Evolutionary conservation across 2,329 filamentous ascomycete species (phyloP).

Genomic region (Calonectria multiphialidica): DNA sequence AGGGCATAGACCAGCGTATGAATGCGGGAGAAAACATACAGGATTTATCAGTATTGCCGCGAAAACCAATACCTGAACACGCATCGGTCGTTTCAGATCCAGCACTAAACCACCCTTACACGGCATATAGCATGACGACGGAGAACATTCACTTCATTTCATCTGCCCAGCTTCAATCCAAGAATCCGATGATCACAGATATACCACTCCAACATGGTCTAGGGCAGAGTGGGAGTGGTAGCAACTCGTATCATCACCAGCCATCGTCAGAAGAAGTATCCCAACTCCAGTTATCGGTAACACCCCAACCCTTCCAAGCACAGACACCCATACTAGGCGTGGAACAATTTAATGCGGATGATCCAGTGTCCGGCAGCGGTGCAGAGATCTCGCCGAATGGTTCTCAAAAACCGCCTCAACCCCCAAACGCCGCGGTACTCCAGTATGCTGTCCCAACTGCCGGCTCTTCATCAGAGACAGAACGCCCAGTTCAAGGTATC

Average conservation of each 20-base stretch:
- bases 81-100: not conserved
- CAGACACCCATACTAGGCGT: not conserved
- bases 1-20: not conserved
- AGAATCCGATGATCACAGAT: not conserved
- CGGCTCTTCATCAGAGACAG: not conserved
- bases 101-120: not conserved
- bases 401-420: not conserved
- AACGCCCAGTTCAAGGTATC: too few species aligned
- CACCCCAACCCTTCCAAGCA: not conserved
- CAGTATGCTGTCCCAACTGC: not conserved
- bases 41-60: not conserved
- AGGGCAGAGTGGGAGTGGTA: not conserved
- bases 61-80: not conserved
- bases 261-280: not conserved
- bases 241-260: not conserved
- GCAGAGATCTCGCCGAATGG: not conserved
- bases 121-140: not conserved
- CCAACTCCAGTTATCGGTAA: not conserved
- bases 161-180: not conserved
- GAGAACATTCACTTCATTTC: not conserved
- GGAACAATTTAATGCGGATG: not conserved
- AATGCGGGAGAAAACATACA: not conserved
- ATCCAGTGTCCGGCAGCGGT: not conserved
- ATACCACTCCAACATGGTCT: not conserved
- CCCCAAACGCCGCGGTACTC: not conserved